phyloP scores from a whole-genome alignment of 352 stramenopile species.

The Phytophthora parvispora region DNA sequence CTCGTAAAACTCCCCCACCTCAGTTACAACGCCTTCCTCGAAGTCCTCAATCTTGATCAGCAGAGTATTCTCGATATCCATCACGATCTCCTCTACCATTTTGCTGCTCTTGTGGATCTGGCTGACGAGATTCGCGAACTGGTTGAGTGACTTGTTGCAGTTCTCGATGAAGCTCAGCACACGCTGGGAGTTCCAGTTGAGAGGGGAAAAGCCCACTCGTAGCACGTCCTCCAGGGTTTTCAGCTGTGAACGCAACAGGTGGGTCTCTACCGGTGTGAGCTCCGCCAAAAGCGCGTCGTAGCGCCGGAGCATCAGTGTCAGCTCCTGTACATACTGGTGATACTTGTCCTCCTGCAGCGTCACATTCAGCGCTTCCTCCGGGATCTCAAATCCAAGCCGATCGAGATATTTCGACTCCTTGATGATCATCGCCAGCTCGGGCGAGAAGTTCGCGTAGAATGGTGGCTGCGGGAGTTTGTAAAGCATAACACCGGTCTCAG shows the following conservation, averaged over 20 bases:
- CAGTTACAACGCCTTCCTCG: slow-evolving; percentile 88
- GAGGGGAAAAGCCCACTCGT: slow-evolving; percentile 92
- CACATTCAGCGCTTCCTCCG: slow-evolving; percentile 96
- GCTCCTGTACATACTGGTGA: slow-evolving; percentile 93
- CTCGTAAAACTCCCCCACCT: slow-evolving; percentile 96
- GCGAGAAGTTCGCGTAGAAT: slow-evolving; percentile 96
- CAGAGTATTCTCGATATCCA: slow-evolving; percentile 92
- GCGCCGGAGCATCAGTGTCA: slow-evolving; percentile 93
- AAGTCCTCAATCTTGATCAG: slow-evolving; percentile 95
- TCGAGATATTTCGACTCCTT: slow-evolving; percentile 97
- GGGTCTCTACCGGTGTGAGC: slow-evolving; percentile 92
- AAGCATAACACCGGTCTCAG: slow-evolving; percentile 77
- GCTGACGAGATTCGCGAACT: slow-evolving; percentile 94
- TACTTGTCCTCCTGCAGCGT: slow-evolving; percentile 98
- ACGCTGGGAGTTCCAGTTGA: slow-evolving; percentile 98
- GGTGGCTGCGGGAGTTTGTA: slow-evolving; percentile 91
- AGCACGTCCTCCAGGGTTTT: slow-evolving; percentile 91
- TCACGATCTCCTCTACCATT: slow-evolving; percentile 96
- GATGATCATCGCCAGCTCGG: slow-evolving; percentile 96
- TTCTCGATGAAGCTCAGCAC: slow-evolving; percentile 97
- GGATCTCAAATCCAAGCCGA: slow-evolving; percentile 95
- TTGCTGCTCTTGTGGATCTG: slow-evolving; percentile 97
- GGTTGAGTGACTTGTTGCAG: slow-evolving; percentile 93
- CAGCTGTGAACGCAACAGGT: slow-evolving; percentile 91
- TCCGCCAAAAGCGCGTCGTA: slow-evolving; percentile 90